These are phyloP conservation scores for Erodium maritimum DNA, from an alignment of 345 rosid species.

Conservation along the genomic window DNA sequence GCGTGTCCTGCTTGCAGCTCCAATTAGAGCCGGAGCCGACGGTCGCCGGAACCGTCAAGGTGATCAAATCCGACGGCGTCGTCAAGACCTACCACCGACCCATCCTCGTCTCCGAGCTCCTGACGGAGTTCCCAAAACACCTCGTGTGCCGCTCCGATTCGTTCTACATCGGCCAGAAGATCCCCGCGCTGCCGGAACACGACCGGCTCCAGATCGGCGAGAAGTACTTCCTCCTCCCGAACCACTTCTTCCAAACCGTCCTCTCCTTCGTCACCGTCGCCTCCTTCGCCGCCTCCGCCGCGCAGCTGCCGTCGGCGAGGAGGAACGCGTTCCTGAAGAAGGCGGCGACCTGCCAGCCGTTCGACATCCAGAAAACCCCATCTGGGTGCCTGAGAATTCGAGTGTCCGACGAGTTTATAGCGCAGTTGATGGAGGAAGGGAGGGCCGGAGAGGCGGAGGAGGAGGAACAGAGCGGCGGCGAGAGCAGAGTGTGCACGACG, in stretches of 20 bases:
- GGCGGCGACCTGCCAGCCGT: constrained; percentile 21
- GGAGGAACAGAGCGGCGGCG: not conserved
- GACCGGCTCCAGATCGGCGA: constrained; percentile 55
- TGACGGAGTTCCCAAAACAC: constrained; percentile 49
- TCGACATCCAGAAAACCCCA: constrained; percentile 38
- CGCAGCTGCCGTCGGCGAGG: constrained; percentile 15
- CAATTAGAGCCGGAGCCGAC: constrained; percentile 7
- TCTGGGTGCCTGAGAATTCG: constrained; percentile 45
- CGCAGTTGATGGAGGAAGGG: constrained; percentile 41
- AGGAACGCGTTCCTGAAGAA: constrained; percentile 11
- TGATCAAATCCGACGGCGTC: constrained; percentile 50
- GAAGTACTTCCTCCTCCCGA: constrained; percentile 56
- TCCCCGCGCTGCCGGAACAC: constrained; percentile 38
- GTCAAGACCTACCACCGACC: constrained; percentile 45
- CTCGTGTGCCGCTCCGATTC: constrained; percentile 49
- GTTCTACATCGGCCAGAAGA: constrained; percentile 61
- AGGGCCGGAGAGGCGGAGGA: constrained; percentile 8
- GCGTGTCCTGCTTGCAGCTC: constrained; percentile 19
- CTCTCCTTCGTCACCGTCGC: constrained; percentile 51
- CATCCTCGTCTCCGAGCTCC: constrained; percentile 34
- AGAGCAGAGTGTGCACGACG: constrained; percentile 40
- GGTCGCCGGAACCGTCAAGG: constrained; percentile 22
- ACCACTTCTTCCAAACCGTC: constrained; percentile 39
- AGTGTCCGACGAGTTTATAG: constrained; percentile 58
- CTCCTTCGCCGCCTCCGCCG: constrained; percentile 21